Evolutionary conservation across 768 basidiomycete genomes (phyloP).

Genomic region (Collybia mongolica): DNA sequence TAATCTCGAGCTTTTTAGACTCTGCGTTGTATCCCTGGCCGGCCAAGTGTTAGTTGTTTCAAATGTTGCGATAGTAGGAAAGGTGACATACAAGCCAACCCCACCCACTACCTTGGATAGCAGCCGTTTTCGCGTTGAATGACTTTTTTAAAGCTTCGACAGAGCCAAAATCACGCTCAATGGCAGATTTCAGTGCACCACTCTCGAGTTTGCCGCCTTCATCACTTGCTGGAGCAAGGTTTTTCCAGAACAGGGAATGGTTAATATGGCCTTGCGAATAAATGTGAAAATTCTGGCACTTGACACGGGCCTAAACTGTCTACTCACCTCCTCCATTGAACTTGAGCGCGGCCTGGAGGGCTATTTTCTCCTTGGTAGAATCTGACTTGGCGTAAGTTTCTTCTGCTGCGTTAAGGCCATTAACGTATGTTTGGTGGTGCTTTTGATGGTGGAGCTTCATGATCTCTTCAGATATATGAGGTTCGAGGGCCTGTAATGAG

Average conservation of each 20-base stretch:
- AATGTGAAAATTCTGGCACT: neutral
- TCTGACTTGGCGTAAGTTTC: slow-evolving; percentile 68
- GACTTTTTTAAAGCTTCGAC: slow-evolving; percentile 83
- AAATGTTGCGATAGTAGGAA: neutral
- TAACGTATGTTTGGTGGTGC: slow-evolving; percentile 93
- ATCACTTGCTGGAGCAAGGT: slow-evolving; percentile 71
- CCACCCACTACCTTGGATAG: slow-evolving; percentile 97
- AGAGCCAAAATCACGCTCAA: slow-evolving; percentile 82
- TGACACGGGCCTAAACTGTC: neutral
- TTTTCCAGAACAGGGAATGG: slow-evolving; percentile 97
- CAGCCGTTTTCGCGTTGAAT: slow-evolving; percentile 86
- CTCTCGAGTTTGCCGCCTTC: slow-evolving; percentile 64
- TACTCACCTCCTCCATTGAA: slow-evolving; percentile 92
- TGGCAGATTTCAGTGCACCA: slow-evolving; percentile 72
- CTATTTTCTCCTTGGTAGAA: slow-evolving; percentile 74
- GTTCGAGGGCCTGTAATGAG: slow-evolving; percentile 74
- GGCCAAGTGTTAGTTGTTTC: neutral
- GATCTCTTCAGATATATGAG: slow-evolving; percentile 86
- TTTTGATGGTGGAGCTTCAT: slow-evolving; percentile 93
- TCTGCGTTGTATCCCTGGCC: slow-evolving; percentile 65
- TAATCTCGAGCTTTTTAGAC: slow-evolving; percentile 79
- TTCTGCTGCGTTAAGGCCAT: slow-evolving; percentile 91
- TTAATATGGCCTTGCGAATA: slow-evolving; percentile 76
- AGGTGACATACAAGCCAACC: slow-evolving; percentile 80
- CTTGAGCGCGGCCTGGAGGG: slow-evolving; percentile 88